Conservation (phyloP, 2,329 filamentous ascomycete genomes). For the Pestalotiopsis sp. region DNA sequence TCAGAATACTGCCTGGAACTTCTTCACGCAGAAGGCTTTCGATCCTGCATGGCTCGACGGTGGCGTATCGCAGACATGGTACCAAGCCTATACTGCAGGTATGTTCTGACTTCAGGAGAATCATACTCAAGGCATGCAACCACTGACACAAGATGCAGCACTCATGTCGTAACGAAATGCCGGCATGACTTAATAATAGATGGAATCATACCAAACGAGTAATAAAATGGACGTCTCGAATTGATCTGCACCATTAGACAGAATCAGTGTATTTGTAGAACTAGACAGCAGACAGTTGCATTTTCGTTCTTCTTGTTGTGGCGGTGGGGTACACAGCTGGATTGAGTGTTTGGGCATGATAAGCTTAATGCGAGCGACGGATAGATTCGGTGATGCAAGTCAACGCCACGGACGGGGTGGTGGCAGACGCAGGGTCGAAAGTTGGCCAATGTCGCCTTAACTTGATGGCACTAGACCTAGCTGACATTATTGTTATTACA, state of each 20-base stretch:
- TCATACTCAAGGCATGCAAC: neutral
- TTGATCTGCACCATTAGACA: neutral
- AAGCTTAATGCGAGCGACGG: no score
- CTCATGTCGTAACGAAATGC: neutral
- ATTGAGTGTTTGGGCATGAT: no score
- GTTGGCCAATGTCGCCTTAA: no score
- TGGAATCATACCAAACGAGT: neutral
- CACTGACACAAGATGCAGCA: neutral
- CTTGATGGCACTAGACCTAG: no score
- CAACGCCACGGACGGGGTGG: no score
- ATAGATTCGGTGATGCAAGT: no score
- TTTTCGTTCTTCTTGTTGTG: neutral
- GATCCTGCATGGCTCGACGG: slow-evolving; percentile 75
- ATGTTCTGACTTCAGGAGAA: neutral
- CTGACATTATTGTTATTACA: no score
- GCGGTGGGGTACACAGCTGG: neutral
- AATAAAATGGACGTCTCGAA: neutral
- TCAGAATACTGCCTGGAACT: slow-evolving; percentile 69
- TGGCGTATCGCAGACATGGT: slow-evolving; percentile 84
- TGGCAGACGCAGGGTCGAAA: no score
- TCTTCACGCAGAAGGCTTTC: slow-evolving; percentile 72
- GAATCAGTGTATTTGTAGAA: neutral
- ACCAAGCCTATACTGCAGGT: slow-evolving; percentile 72
- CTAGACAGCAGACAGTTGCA: neutral
- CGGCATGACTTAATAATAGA: neutral